phyloP scores from a whole-genome alignment of 768 basidiomycete species.

The Myochromella boudieri region DNA sequence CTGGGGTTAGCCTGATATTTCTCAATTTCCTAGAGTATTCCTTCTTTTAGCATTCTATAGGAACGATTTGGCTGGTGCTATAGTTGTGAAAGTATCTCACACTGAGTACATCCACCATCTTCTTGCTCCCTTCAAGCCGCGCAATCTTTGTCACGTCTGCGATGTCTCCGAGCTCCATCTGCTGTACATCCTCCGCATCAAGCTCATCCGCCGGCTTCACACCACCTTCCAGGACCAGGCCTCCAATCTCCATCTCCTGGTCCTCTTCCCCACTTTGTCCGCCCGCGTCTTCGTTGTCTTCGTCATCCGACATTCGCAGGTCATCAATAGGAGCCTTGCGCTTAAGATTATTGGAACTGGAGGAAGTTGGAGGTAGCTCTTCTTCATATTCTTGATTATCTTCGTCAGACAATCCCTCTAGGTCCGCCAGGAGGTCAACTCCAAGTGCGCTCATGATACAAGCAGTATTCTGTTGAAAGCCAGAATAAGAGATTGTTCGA shows the following conservation, averaged over 20 bases:
- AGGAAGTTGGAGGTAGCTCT: slow-evolving; percentile 22
- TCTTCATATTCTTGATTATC: slow-evolving; percentile 48
- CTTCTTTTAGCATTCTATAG: background rate
- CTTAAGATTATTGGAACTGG: slow-evolving; percentile 44
- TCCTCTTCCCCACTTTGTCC: slow-evolving; percentile 43
- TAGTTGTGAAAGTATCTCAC: slow-evolving; percentile 33
- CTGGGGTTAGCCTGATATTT: slow-evolving; percentile 83
- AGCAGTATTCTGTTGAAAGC: background rate
- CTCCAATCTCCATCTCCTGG: slow-evolving; percentile 46
- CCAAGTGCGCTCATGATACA: slow-evolving; percentile 75
- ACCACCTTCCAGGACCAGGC: slow-evolving; percentile 81
- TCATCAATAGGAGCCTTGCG: slow-evolving; percentile 62
- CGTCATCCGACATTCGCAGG: slow-evolving; percentile 56
- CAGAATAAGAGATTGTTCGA: no score
- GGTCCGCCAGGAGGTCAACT: slow-evolving; percentile 90
- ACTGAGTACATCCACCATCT: slow-evolving; percentile 84
- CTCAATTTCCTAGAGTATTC: slow-evolving; percentile 73
- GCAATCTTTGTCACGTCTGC: slow-evolving; percentile 89
- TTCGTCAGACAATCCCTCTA: slow-evolving; percentile 81
- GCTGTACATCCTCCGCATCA: slow-evolving; percentile 90
- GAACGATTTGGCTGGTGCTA: background rate
- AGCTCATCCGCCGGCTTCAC: slow-evolving; percentile 94
- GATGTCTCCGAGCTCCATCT: slow-evolving; percentile 85
- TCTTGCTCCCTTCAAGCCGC: slow-evolving; percentile 83
- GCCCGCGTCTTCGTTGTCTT: slow-evolving; percentile 48